Base-by-base conservation (phyloP, 1,139 yeast genomes). In the Pichia sorboxylosa region DNA sequence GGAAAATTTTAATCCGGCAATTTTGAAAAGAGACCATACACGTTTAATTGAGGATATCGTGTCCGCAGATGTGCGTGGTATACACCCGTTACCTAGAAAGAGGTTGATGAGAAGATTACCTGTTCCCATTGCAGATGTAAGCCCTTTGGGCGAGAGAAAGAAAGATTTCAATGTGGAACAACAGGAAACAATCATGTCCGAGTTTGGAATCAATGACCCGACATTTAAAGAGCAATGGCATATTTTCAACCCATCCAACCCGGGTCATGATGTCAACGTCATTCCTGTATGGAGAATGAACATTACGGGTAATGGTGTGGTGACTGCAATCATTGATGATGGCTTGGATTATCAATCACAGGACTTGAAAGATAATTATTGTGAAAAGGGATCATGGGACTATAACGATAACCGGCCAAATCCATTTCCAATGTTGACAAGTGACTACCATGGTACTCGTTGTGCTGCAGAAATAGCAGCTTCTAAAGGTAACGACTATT, bases 401-500 rank as follows among this genome's bases (percentile, higher is more conserved):
- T 92, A 73, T 54, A 92, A 92, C 52, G 81, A 74, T 46, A 78
- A 82, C 45, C 66, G 66, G 0, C 65, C 73, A 13, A 59, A 75
- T 27, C 99, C 99, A 1, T 71, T 69, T 42, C 99, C 98, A 7
- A 62, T 76, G 38, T 63, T 87, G 27, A 55, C 46, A n/a, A 93
- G 82, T 53, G 98, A 92, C 52, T 73, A 76, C 45, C 99, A 92
- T 54, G 99, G 99, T 4, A 92, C 99, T 1, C 65, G 99, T 45
- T 92, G 99, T 61, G 98, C 98, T 1, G 98, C 96, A 22, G 98
- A 92, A 55, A 81, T 92, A 36, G 96, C 96, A 0, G 85, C 84
- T 2, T 93, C 78, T 2, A 87, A 73, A 36, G 60, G 61, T 33
- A 90, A 92, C 54, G 81, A 75, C 26, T 76, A 66, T 15, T 92